phyloP scores from a whole-genome alignment of 179 eudicot species.

The Patellifolia procumbens region DNA sequence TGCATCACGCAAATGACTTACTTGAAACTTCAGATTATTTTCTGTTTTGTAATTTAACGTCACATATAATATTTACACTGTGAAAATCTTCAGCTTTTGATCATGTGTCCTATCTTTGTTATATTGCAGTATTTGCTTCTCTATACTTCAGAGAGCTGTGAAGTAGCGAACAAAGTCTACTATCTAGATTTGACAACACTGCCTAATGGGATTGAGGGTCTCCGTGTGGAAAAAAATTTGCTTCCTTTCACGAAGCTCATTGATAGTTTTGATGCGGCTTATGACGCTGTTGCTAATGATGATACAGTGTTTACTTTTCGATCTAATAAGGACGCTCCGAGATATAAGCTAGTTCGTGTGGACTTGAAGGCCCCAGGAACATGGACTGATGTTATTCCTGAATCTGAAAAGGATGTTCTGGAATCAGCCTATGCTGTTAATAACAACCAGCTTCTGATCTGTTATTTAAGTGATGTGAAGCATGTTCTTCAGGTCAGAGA shows the following conservation, averaged over 20 bases:
- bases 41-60: not conserved
- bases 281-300: slow-evolving; percentile 73
- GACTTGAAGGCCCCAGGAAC: slow-evolving; percentile 69
- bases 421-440: slow-evolving; percentile 82
- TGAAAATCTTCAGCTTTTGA: not conserved
- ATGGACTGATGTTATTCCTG: slow-evolving; percentile 76
- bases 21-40: not conserved
- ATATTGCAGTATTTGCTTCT: slow-evolving; percentile 48
- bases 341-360: slow-evolving; percentile 75
- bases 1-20: not conserved
- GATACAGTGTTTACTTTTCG: slow-evolving; percentile 73
- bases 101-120: not conserved
- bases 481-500: slow-evolving; percentile 77
- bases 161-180: slow-evolving; percentile 77
- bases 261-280: slow-evolving; percentile 81
- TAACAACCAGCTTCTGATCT: slow-evolving; percentile 60
- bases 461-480: slow-evolving; percentile 83
- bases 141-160: slow-evolving; percentile 58
- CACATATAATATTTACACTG: not conserved
- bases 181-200: slow-evolving; percentile 69
- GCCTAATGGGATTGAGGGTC: slow-evolving; percentile 67
- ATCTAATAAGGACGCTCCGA: slow-evolving; percentile 90
- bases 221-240: slow-evolving; percentile 51
- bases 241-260: slow-evolving; percentile 85
- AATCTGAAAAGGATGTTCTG: slow-evolving; percentile 83